A percentile compares a stretch with the other conserved stretches of the same genome.
Conservation (phyloP, 1,284 basidiomycete genomes). For the Agaricales sp. region DNA sequence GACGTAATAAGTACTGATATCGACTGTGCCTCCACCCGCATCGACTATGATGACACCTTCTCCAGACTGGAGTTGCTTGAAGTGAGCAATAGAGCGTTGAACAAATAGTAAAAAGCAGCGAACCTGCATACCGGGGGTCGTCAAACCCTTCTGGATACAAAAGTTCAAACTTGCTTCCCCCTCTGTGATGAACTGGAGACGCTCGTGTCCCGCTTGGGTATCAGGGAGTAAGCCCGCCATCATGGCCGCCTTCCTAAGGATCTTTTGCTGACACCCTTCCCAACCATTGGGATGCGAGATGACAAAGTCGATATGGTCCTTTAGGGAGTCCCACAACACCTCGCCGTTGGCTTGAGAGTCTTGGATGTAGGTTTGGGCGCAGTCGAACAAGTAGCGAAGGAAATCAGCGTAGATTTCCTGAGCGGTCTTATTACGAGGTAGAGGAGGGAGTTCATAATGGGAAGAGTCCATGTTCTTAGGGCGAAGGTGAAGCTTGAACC, state of each 20-base stretch:
- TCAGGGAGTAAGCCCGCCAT: constrained; percentile 8
- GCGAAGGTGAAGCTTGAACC: constrained; percentile 51
- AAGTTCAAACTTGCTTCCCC: constrained; percentile 23
- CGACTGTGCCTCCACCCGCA: constrained; percentile 4
- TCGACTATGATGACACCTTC: constrained; percentile 37
- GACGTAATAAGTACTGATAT: background rate
- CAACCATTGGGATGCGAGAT: constrained; percentile 36
- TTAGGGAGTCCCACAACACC: constrained; percentile 25
- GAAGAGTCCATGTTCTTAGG: constrained; percentile 22
- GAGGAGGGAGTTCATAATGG: constrained; percentile 25
- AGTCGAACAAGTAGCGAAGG: constrained; percentile 35
- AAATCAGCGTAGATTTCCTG: constrained; percentile 44
- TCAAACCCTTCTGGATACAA: constrained; percentile 14
- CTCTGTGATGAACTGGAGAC: no score
- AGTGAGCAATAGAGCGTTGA: constrained; percentile 11
- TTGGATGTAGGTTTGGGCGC: constrained; percentile 34
- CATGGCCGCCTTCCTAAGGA: constrained; percentile 27
- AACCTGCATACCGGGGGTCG: constrained; percentile 3
- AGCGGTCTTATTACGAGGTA: constrained; percentile 36
- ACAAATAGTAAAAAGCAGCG: constrained; percentile 15
- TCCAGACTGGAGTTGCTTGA: constrained; percentile 20
- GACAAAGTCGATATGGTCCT: constrained; percentile 19
- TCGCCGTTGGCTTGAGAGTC: constrained; percentile 35
- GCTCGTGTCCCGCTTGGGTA: constrained; percentile 7
- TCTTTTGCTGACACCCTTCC: constrained; percentile 30